Base-by-base conservation (phyloP, 2,329 filamentous ascomycete species). In the Davidsoniella eucalypti region DNA sequence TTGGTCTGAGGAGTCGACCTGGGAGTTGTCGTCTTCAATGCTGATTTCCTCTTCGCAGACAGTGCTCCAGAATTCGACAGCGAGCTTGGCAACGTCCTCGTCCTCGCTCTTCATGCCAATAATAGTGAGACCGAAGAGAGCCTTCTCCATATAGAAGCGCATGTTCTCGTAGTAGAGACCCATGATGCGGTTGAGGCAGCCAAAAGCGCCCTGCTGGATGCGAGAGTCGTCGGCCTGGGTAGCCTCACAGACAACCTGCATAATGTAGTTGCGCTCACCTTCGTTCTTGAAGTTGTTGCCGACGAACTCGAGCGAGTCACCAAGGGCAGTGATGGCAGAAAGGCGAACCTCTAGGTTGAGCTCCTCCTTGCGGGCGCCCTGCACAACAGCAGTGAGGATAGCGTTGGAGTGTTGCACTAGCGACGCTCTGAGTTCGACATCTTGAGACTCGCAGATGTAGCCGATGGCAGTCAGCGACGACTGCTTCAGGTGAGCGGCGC, bases 111-210 rank as follows among this genome's bases (percentile, higher is more conserved):
- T 95, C 92, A 98, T 98, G 58, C 92, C 92, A 64, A 94, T 81
- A 56, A 98, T 94, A 38, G 92, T 98, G 39, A 98, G 75, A 52
- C 92, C 92, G 60, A 98, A 98, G 41, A 98, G 76, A 36, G 92
- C 92, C 78, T 96, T 96, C 74, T 98, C 92, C 92, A 98, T 98
- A 72, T 98, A 98, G 69, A 95, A 98, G 61, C 88, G 83, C 92
- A 98, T 98, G 71, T 95, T 93, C 61, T 98, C 92, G 66, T 98
- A 98, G 74, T 98, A 98, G 56, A 95, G 77, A 54, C 77, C 85
- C 92, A 98, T 98, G 66, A 98, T 96, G 61, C 92, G 81, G 76
- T 98, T 98, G 58, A 98, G 71, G 65, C 92, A 96, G 59, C 92
- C 92, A 64, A 95, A 98, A 41, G 92, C 86, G 54, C 87, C 88